Evolutionary conservation across 768 basidiomycete genomes (phyloP), one percentile per base, ranked within the genome.

Genomic region (Gymnopilus dilepis): DNA sequence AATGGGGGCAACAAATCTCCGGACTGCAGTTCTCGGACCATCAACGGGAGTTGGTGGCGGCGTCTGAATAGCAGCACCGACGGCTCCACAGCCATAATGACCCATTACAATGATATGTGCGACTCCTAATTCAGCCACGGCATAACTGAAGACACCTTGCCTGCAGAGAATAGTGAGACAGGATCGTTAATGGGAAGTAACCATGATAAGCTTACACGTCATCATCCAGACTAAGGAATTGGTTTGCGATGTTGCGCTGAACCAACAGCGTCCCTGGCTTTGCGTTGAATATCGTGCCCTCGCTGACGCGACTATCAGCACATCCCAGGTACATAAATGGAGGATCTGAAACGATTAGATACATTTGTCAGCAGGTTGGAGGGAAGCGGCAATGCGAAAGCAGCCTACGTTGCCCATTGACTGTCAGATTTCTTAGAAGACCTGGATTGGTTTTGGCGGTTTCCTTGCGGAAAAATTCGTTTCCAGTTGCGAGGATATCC

Each of bases 31-130:
- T 11, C 70, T 67, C 11, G 73, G 70, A 3, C 65, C 65, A 51
- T 75, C 71, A 15, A 72, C 54, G 24, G 64, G 60, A 8, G 53
- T 41, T 4, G 38, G 37, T 0, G 72, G 69, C 1, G 67, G 67
- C 0, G 71, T 63, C 13, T 70, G 64, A 56, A 77, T 77, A 2
- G 78, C 72, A 19, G 78, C 77, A 11, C 73, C 77, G 9, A 79
- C 73, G 28, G 78, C 79, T 13, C 78, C 77, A 58, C 78, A 80
- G 0, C 77, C 78, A 54, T 80, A 80, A 61, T 80, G 78, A 0
- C 78, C 79, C 76, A 80, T 77, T 17, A 80, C 76, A 48, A 80
- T 73, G 48, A 80, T 68, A 50, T 80, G 78, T 52, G 75, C 69
- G 15, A 80, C 78, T 3, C 71, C 70, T 17, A 80, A 69, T 19